A percentile compares a stretch with the other conserved stretches of the same genome.
These are phyloP conservation scores for Botryotinia convoluta DNA, from an alignment of 2,329 filamentous ascomycete species.

Conservation along the genomic window DNA sequence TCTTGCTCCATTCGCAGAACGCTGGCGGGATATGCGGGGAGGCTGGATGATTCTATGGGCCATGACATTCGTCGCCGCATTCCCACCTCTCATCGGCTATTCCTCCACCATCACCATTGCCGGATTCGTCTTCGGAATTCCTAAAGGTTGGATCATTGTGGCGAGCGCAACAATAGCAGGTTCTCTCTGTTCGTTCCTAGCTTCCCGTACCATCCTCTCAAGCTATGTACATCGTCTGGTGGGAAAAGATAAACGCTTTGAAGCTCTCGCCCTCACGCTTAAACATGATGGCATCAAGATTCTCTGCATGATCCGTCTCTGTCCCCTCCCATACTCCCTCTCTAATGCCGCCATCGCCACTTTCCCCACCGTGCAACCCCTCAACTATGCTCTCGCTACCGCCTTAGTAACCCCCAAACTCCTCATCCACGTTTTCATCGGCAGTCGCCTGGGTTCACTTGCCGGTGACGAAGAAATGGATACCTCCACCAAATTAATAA, in stretches of 20 bases:
- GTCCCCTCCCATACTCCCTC: conserved; percentile 87
- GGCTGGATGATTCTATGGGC: conserved; percentile 69
- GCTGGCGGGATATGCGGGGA: conserved; percentile 67
- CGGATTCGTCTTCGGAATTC: conserved; percentile 70
- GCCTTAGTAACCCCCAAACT: conserved; percentile 81
- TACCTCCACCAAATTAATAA: conserved; percentile 70
- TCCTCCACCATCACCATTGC: conserved; percentile 64
- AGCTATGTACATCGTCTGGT: conserved; percentile 77
- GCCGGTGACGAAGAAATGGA: conserved; percentile 84
- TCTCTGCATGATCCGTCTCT: conserved; percentile 86
- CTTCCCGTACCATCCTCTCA: conserved; percentile 75
- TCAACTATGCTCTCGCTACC: conserved; percentile 77
- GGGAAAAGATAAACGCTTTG: conserved; percentile 79
- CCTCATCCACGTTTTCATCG: conserved; percentile 89
- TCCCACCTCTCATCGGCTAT: conserved; percentile 71
- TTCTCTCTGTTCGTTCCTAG: conserved; percentile 74
- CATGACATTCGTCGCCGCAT: conserved; percentile 63
- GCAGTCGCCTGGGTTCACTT: conserved; percentile 74
- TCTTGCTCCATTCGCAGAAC: conserved; percentile 69
- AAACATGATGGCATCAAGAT: conserved; percentile 88
- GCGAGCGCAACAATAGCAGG: conserved; percentile 76
- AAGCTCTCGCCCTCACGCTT: conserved; percentile 82
- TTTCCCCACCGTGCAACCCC: conserved; percentile 79
- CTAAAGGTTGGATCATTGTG: conserved; percentile 68
- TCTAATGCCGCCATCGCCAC: conserved; percentile 94